Evolutionary conservation across 331 rosid genomes (phyloP).

Genomic region (Quercus lobata): DNA sequence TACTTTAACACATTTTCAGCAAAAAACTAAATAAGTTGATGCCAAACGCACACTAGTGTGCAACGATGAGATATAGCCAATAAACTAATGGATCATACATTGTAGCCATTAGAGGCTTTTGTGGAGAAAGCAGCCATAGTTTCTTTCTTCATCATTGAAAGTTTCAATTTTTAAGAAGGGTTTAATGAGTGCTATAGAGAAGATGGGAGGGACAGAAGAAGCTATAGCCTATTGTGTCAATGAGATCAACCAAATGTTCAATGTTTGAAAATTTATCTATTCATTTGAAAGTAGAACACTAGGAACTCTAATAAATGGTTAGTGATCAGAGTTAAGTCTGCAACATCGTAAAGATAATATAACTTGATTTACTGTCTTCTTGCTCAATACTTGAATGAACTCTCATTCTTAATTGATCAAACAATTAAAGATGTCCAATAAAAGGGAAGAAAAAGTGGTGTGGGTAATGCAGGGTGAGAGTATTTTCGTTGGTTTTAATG

Average conservation of each 20-base stretch:
- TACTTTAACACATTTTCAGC: too few species aligned
- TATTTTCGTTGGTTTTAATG: not conserved
- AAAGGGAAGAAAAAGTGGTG: not conserved
- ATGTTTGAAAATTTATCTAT: not conserved
- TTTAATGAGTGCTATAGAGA: not conserved
- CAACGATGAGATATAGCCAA: conserved; percentile 66
- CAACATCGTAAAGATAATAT: not conserved
- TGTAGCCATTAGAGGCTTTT: conserved; percentile 27
- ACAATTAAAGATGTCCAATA: not conserved
- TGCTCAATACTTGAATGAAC: not conserved
- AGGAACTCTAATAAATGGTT: too few species aligned
- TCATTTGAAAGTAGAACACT: not conserved
- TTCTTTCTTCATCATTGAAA: conserved; percentile 27
- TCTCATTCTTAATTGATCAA: not conserved
- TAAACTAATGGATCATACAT: conserved; percentile 43
- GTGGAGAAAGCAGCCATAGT: conserved; percentile 42
- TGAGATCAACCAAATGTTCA: not conserved
- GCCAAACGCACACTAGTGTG: conserved; percentile 9
- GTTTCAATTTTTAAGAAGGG: not conserved
- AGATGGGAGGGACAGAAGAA: conserved; percentile 8
- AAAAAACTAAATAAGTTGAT: too few species aligned
- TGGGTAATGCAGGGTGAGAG: not conserved
- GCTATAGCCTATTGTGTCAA: conserved; percentile 15
- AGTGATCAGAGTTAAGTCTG: not conserved
- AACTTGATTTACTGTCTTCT: not conserved